Conservation (phyloP, 148 eudicot species). For the Vaccinium myrtillus region DNA sequence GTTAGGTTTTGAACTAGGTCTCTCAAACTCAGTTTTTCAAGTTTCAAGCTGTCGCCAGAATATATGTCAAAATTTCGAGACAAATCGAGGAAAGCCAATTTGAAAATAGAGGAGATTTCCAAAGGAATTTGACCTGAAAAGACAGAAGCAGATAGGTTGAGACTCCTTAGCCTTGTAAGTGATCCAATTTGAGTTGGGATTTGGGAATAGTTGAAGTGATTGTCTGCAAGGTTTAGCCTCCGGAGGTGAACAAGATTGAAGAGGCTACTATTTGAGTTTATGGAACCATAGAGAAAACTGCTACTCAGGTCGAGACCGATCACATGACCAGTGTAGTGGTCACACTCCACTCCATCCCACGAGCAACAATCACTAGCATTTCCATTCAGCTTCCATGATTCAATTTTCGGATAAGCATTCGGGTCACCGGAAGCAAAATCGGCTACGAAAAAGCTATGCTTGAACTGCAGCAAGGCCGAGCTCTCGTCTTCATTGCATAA, state of each 20-base stretch:
- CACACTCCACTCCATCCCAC: slow-evolving; percentile 49
- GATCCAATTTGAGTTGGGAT: slow-evolving; percentile 18
- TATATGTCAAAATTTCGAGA: background rate
- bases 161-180: background rate
- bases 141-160: background rate
- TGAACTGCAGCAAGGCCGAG: slow-evolving; percentile 20
- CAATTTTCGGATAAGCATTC: slow-evolving; percentile 9
- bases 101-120: background rate
- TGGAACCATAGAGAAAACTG: slow-evolving; percentile 34
- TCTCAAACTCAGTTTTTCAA: slow-evolving; percentile 17
- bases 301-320: slow-evolving; percentile 37
- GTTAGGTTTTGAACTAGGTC: slow-evolving; percentile 26
- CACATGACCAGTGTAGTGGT: slow-evolving; percentile 28
- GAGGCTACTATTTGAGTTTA: background rate
- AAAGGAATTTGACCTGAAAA: background rate
- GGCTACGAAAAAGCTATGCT: background rate
- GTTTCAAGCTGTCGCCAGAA: background rate
- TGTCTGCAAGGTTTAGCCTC: slow-evolving; percentile 30
- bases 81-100: background rate
- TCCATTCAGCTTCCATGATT: slow-evolving; percentile 10
- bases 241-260: slow-evolving; percentile 31
- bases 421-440: background rate
- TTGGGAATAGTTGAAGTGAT: slow-evolving; percentile 28
- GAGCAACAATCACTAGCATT: slow-evolving; percentile 24
- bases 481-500: slow-evolving; percentile 21